Percentiles rank a stretch among this genome's conserved stretches.
phyloP scores from a whole-genome alignment of 192 early-diverging fungal genomes.

The Ambispora gerdemannii region DNA sequence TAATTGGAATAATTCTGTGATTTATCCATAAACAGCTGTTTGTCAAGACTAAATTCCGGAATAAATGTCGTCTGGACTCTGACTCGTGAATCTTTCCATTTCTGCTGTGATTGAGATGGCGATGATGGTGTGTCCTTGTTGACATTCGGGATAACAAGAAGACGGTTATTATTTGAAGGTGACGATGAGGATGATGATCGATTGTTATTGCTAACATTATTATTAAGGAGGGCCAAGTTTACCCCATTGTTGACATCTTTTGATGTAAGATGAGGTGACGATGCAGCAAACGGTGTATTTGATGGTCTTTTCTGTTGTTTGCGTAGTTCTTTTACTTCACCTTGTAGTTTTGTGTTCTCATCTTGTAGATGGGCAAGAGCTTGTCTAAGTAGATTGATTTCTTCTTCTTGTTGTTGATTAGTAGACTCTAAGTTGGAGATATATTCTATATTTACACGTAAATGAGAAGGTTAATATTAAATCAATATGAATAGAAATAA shows the following conservation, averaged over 20 bases:
- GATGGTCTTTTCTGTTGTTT: not conserved
- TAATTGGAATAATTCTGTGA: not conserved
- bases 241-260: not conserved
- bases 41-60: conserved; percentile 26
- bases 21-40: conserved; percentile 26
- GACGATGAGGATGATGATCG: conserved; percentile 1
- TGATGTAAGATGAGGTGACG: conserved; percentile 17
- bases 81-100: conserved; percentile 26
- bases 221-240: not conserved
- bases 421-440: conserved; percentile 22
- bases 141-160: conserved; percentile 26
- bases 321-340: conserved; percentile 28
- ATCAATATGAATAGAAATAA: too few relatives aligned
- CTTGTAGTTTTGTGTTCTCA: conserved; percentile 27
- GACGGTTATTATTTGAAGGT: conserved; percentile 7
- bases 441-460: too few relatives aligned
- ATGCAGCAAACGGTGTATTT: not conserved
- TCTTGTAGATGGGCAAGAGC: conserved; percentile 24
- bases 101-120: not conserved
- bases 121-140: conserved; percentile 23
- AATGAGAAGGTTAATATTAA: not conserved
- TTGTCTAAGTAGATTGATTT: conserved; percentile 30
- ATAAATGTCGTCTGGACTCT: conserved; percentile 30
- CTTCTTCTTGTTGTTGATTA: conserved; percentile 28
- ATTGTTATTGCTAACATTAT: not conserved